A percentile compares a stretch with the other conserved stretches of the same genome.
Evolutionary conservation across 2,329 filamentous ascomycete species (phyloP).

Genomic region (Colletotrichum euphorbiae): DNA sequence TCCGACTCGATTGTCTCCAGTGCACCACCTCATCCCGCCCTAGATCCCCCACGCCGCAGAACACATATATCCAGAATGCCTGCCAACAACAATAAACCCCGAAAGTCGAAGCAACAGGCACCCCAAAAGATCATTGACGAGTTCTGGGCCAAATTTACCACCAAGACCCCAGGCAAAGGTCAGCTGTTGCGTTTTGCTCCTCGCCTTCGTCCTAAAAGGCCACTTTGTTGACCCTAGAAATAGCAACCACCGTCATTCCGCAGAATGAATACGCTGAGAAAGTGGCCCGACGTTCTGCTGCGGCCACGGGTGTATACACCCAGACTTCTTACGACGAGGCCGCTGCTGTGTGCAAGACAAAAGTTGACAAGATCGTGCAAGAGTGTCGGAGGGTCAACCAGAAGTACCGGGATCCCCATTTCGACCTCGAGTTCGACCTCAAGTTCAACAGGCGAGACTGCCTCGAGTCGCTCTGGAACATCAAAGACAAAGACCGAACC

Average conservation of each 20-base stretch:
- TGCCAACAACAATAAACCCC: constrained; percentile 15
- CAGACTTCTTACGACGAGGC: constrained; percentile 80
- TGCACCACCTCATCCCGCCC: background rate
- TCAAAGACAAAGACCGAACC: constrained; percentile 39
- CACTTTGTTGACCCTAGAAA: constrained; percentile 27
- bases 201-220: background rate
- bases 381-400: constrained; percentile 83
- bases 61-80: constrained; percentile 34
- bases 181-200: background rate
- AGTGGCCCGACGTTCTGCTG: constrained; percentile 67
- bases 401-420: constrained; percentile 88
- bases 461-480: constrained; percentile 58
- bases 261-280: constrained; percentile 73
- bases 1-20: constrained; percentile 15
- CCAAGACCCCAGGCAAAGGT: constrained; percentile 78
- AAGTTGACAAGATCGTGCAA: constrained; percentile 69
- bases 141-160: constrained; percentile 79
- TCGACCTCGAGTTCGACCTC: constrained; percentile 84
- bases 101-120: constrained; percentile 60
- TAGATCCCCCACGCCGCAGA: constrained; percentile 7
- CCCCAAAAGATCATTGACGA: constrained; percentile 77
- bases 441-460: constrained; percentile 68
- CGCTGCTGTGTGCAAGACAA: constrained; percentile 73
- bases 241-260: constrained; percentile 76
- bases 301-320: constrained; percentile 56